Base-by-base conservation (phyloP, 495 filamentous ascomycete genomes). In the Halenospora varia region DNA sequence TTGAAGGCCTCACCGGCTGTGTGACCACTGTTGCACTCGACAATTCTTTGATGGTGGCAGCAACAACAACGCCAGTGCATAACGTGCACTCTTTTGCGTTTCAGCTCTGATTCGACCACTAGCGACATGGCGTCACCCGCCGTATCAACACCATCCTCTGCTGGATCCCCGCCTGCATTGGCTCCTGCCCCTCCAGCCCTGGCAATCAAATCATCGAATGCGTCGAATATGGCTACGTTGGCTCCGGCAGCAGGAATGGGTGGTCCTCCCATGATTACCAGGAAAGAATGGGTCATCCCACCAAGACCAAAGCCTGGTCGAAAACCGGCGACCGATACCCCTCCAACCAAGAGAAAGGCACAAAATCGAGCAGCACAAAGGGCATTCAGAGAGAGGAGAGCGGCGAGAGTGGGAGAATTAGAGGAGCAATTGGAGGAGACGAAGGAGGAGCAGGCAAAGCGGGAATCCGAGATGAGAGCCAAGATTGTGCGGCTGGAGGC, bases 281-380 rank as follows among this genome's bases (percentile, higher is more conserved):
- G 79, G 59, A 92, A 84, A 70, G 88, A 92, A 83, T 96, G 90
- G 90, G 80, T 92, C 9, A 82, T 96, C 48, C 90, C 90, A 25
- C 90, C 90, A 50, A 82, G 89, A 48, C 90, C 90, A 23, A 94
- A 94, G 77, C 92, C 92, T n/a, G 92, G 92, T 35, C 82, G 92
- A 51, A 96, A 96, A 70, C 92, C 92, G 10, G 90, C 92, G 19
- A 92, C 88, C 13, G 91, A 97, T 65, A 91, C 89, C 2, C 91
- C 91, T 11, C 90, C 90, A 1, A 96, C 90, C 39, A 94, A 96
- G 68, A 84, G 92, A 55, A 95, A 96, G 72, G 89, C 88, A 0
- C 92, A 97, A 68, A 97, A 97, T 70, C 80, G 92, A 41, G 89
- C 88, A n/a, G 92, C 92, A 13, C 92, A 97, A 73, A 78, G 92